Conservation (phyloP, 768 basidiomycete species). For the Trametes elegans region DNA sequence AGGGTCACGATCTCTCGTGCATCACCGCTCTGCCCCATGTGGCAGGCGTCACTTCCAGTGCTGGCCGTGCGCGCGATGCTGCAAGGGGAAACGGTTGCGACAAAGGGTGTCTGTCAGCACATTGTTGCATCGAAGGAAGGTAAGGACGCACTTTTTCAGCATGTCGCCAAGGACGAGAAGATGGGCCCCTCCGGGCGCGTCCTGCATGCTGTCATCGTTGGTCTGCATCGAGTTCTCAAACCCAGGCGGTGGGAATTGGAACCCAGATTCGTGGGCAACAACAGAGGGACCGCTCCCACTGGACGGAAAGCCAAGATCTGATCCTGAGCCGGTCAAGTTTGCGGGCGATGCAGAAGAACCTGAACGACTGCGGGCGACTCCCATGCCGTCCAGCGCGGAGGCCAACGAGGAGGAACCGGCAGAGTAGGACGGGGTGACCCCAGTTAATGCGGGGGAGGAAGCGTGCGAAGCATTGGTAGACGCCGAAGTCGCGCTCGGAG, state of each 20-base stretch:
- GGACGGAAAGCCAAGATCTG: conserved; percentile 30
- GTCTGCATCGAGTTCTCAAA: conserved; percentile 22
- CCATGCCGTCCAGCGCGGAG: conserved; percentile 32
- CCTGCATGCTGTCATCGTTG: conserved; percentile 30
- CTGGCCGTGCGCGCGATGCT: conserved; percentile 29
- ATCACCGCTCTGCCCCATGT: conserved; percentile 27
- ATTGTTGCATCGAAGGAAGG: conserved; percentile 28
- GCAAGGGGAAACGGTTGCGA: conserved; percentile 29
- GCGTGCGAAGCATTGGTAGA: conserved; percentile 34
- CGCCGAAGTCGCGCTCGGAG: conserved; percentile 32
- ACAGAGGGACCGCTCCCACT: conserved; percentile 26
- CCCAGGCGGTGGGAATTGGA: conserved; percentile 25
- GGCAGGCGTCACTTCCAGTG: conserved; percentile 29
- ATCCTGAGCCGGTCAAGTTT: conserved; percentile 22
- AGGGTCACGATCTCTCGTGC: conserved; percentile 27
- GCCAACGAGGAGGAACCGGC: conserved; percentile 34
- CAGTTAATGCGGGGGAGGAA: conserved; percentile 33
- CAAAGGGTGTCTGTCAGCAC: conserved; percentile 36
- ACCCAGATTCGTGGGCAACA: conserved; percentile 28
- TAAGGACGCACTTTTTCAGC: conserved; percentile 49
- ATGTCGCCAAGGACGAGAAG: conserved; percentile 49
- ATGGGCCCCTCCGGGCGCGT: conserved; percentile 42
- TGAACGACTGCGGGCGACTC: conserved; percentile 30
- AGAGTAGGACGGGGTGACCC: conserved; percentile 29
- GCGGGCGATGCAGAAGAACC: conserved; percentile 34